These are phyloP conservation scores for Phialophora verrucosa DNA, from an alignment of 2,329 filamentous ascomycete genomes.

Conservation along the genomic window DNA sequence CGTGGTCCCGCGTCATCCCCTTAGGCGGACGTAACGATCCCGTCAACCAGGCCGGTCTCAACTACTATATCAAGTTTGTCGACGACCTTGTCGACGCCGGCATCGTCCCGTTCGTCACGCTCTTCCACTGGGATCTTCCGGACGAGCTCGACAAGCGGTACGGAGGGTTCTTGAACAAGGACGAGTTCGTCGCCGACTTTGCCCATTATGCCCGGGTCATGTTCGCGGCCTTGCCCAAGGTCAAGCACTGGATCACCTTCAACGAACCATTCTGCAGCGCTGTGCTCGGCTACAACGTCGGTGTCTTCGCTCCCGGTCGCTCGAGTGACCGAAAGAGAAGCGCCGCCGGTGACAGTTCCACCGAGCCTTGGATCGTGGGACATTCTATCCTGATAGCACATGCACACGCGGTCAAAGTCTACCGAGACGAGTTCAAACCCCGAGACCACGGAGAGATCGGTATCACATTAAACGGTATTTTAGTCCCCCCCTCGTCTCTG, in stretches of 20 bases:
- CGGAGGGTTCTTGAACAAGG: conserved; percentile 77
- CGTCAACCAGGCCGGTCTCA: conserved; percentile 76
- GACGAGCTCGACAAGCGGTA: conserved; percentile 79
- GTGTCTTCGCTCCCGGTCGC: conserved; percentile 80
- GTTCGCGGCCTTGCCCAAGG: conserved; percentile 75
- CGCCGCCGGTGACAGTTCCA: conserved; percentile 72
- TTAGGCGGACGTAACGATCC: conserved; percentile 83
- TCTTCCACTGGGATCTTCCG: conserved; percentile 89
- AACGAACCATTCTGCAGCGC: conserved; percentile 89
- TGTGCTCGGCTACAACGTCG: conserved; percentile 78
- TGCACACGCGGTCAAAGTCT: conserved; percentile 78
- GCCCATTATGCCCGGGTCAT: conserved; percentile 77
- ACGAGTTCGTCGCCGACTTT: conserved; percentile 82
- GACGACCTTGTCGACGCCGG: conserved; percentile 77
- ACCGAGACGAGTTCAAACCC: conserved; percentile 80
- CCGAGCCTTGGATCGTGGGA: conserved; percentile 81
- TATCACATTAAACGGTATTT: conserved; percentile 79
- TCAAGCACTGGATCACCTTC: conserved; percentile 89
- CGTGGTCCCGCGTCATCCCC: conserved; percentile 82
- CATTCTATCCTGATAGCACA: conserved; percentile 83
- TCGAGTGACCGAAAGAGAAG: conserved; percentile 76
- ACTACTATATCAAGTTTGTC: conserved; percentile 78
- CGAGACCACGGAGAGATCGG: conserved; percentile 77
- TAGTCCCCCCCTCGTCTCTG: neutral
- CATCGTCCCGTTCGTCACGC: conserved; percentile 79